Evolutionary conservation across 179 eudicot species (phyloP).

Genomic region (Actinidia chinensis): DNA sequence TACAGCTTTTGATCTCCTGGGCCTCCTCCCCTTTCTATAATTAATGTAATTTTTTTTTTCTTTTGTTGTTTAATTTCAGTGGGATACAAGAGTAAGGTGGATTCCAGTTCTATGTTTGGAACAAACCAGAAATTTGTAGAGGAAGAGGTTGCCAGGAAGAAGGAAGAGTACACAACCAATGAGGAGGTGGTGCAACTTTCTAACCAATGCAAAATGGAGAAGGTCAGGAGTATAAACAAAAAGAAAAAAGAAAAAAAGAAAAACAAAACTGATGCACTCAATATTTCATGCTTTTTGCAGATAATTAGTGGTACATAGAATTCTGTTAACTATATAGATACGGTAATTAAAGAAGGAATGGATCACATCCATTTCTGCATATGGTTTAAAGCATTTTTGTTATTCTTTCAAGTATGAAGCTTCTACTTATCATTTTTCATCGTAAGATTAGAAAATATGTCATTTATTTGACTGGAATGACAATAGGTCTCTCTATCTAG

Average conservation of each 20-base stretch:
- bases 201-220: constrained; percentile 8
- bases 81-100: constrained; percentile 15
- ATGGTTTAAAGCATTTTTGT: too few species aligned
- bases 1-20: too few species aligned
- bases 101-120: constrained; percentile 20
- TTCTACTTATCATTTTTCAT: too few species aligned
- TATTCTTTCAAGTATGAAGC: too few species aligned
- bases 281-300: not conserved
- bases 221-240: not conserved
- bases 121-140: constrained; percentile 14
- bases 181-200: constrained; percentile 3
- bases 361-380: too few species aligned
- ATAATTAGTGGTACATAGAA: too few species aligned
- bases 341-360: too few species aligned
- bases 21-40: too few species aligned
- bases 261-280: not conserved
- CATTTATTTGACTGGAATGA: too few species aligned
- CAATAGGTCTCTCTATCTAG: too few species aligned
- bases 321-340: too few species aligned
- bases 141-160: constrained; percentile 21
- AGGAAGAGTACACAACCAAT: constrained; percentile 16
- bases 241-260: not conserved
- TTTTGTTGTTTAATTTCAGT: not conserved
- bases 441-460: too few species aligned
- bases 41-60: not conserved